Base-by-base conservation (phyloP, 2,329 filamentous ascomycete species). In the Grosmannia clavigera region DNA sequence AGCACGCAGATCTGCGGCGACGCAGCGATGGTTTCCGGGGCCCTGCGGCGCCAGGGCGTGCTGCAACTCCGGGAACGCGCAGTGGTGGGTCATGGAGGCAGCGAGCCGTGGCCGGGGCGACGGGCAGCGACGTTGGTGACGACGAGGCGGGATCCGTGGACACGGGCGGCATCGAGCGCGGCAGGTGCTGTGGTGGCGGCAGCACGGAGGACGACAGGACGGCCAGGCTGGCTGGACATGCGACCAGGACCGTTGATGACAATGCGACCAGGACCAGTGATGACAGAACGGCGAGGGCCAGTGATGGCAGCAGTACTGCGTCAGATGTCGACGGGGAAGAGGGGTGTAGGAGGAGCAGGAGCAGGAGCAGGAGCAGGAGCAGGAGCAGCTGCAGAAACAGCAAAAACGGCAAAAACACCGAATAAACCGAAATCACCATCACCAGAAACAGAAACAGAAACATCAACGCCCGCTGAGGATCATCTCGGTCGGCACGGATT, bases 401-500 rank as follows among this genome's bases (percentile, higher is more conserved):
- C 40, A 43, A 14, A 43, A 43, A 46, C 43, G 7, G 19, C 16
- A 46, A 5, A 16, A 6, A 40, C 11, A 40, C 3, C 3, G 16
- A 2, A 16, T 3, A 14, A 22, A 22, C 22, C 38, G 5, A 14
- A 14, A 25, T 22, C 6, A 29, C 3, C 12, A 27, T 29, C 4
- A 14, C 19, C 22, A 53, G 27, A 14, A 48, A 71, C 60, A 66
- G 68, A 12, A 68, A 72, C 55, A 67, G 40, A 22, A 7, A 2
- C 38, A 25, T 33, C 38, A 40, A 16, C 5, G 6, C 50, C 27
- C 55, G 27, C 35, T 12, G 73, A 76, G 61, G 58, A 66, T 53
- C 65, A 67, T 54, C 61, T 68, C 16, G 65, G 66, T 50, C 64
- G 66, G 33, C 67, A 71, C 65, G 70, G 68, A 1, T 72, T 71